A percentile compares a stretch with the other conserved stretches of the same genome.
Conservation (phyloP, 1,139 yeast genomes). For the Pichia sp. region DNA sequence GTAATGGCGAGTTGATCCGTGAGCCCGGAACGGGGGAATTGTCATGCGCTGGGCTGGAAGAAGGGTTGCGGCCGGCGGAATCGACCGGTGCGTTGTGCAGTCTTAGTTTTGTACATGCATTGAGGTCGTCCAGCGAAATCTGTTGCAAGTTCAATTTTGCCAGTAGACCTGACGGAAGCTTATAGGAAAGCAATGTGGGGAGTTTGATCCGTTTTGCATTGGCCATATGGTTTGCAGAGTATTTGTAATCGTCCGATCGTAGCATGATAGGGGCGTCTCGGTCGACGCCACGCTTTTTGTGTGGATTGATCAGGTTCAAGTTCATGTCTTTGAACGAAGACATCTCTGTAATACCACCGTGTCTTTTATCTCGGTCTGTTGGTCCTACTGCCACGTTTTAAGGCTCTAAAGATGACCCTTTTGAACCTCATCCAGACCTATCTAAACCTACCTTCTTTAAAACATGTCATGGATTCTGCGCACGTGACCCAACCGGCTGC, state of each 20-base stretch:
- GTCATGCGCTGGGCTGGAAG: not conserved
- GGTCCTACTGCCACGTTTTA: no score
- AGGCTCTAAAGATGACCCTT: no score
- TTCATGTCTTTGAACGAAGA: constrained; percentile 2
- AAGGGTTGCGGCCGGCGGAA: not conserved
- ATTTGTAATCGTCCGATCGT: constrained; percentile 8
- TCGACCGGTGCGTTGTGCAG: not conserved
- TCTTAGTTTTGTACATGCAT: not conserved
- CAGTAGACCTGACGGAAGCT: constrained; percentile 12
- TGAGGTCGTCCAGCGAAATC: constrained; percentile 10
- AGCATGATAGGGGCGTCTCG: not conserved
- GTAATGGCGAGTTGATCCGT: not conserved
- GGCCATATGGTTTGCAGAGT: not conserved
- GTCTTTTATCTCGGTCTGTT: no score
- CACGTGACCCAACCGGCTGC: not conserved
- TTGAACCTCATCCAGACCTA: not conserved
- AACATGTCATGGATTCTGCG: not conserved
- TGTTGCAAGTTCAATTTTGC: constrained; percentile 8
- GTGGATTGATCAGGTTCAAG: constrained; percentile 1
- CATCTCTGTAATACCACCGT: no score
- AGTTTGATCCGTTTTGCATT: constrained; percentile 10
- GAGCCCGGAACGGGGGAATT: not conserved
- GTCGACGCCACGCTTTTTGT: not conserved
- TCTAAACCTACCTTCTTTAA: not conserved
- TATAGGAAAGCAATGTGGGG: constrained; percentile 16